These are phyloP conservation scores for Athelia sp. DNA, from an alignment of 1,284 basidiomycete genomes.

Conservation along the genomic window DNA sequence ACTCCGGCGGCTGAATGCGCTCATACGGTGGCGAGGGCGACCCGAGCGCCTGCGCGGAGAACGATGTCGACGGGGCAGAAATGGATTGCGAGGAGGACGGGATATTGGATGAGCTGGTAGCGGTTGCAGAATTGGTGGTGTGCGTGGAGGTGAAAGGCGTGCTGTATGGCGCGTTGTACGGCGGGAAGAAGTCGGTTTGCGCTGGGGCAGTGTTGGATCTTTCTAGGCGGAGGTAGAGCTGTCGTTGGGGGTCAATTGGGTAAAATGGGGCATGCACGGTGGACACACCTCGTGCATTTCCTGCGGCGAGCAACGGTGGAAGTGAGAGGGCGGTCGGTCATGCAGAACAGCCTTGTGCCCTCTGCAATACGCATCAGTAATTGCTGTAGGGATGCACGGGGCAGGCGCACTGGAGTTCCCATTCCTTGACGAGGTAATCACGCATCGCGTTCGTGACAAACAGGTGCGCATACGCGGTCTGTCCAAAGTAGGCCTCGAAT, in stretches of 20 bases:
- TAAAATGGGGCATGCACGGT: too few species aligned
- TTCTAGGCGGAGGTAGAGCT: conserved; percentile 57
- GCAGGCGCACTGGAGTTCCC: conserved; percentile 68
- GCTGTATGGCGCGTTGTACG: conserved; percentile 44
- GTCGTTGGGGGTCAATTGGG: conserved; percentile 17
- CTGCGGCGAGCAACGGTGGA: conserved; percentile 62
- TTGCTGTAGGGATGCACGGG: conserved; percentile 4
- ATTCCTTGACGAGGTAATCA: conserved; percentile 60
- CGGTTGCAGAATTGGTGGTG: conserved; percentile 7
- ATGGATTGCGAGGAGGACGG: conserved; percentile 2
- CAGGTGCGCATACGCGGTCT: conserved; percentile 80
- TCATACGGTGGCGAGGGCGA: conserved; percentile 24
- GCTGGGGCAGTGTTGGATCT: conserved; percentile 25
- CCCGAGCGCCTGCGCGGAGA: conserved; percentile 1
- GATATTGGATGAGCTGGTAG: conserved; percentile 6
- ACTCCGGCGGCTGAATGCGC: conserved; percentile 33
- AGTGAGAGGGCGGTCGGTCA: conserved; percentile 83
- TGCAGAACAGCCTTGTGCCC: conserved; percentile 77
- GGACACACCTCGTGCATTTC: conserved; percentile 69
- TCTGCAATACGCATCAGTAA: conserved; percentile 40
- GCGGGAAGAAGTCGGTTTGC: conserved; percentile 36
- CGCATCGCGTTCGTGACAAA: conserved; percentile 93
- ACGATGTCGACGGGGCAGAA: neutral
- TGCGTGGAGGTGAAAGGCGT: conserved; percentile 54
- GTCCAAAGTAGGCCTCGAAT: conserved; percentile 80